Base-by-base conservation (phyloP, 495 filamentous ascomycete genomes). In the Annulohypoxylon bovei region DNA sequence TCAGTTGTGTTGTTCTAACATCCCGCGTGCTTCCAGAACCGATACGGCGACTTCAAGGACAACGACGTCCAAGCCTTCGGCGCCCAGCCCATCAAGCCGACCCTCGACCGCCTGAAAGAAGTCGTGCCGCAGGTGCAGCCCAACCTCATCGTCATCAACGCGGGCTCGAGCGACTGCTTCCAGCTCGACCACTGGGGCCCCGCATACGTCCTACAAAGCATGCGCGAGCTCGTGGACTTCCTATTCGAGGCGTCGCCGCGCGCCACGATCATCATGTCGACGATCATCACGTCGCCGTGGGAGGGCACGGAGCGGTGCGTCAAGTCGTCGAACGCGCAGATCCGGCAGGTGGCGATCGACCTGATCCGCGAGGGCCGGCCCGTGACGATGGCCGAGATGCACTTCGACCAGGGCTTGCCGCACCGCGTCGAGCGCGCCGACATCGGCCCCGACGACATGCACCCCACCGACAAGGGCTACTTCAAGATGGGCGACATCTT, bases 401-500 rank as follows among this genome's bases (percentile, higher is more conserved):
- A 78, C 39, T 60, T 47, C 49, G 64, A 74, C 32, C 59, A 79
- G 66, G 62, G 62, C 35, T 16, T 73, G 4, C 54, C 80, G 49
- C 56, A 79, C 70, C 72, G 75, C 30, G 65, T 76, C 39, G 39
- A 65, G 77, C 59, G 50, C 57, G 50, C 67, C 56, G 55, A 76
- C 74, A 72, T 77, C 66, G 60, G 70, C 9, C 39, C 40, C 28
- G 70, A 76, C 53, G 52, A 73, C 53, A 65, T 70, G 60, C 83
- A 84, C 66, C 83, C 82, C 1, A 83, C 78, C 32, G 80, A 84
- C 58, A 61, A 30, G n/a, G 82, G 82, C 1, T 86, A 86, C 62
- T 68, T 71, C 37, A 79, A 81, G 65, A 84, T 85, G 82, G 83
- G 81, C 12, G 72, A 73, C n/a, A 78, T 80, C 47, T 85, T 82